Evolutionary conservation across 108 stramenopile species (phyloP), one percentile per base, ranked within the genome.

Genomic region (Mediolabrus comicus): DNA sequence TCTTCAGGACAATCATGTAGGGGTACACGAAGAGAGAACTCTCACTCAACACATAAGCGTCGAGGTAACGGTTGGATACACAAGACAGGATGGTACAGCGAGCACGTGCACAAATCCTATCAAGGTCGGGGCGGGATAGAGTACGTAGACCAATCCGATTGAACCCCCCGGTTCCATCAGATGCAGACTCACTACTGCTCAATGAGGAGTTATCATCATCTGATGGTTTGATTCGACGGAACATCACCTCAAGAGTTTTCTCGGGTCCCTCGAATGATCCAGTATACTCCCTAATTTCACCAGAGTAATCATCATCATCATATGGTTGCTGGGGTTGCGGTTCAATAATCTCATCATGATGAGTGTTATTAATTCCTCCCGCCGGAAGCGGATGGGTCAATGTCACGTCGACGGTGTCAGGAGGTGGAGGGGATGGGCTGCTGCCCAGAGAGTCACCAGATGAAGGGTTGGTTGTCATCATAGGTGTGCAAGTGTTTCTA

Each of bases 1-100:
- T 99, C 85, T 99, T 99, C 78, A 99, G 83, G 14, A 99, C 92
- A 17, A 98, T 54, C 91, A 98, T 97, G 92, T 97, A 92, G 17
- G 95, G 91, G 76, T 98, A 99, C 51, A 99, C 94, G 81, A 99
- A 99, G 53, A 99, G 93, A 9, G 94, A 96, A 11, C 90, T 92
- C 82, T 99, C 99, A 31, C 87, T 89, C 25, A 49, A 49, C 27
- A 98, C 95, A 72, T 99, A 99, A 3, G 99, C 97, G 71, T 99
- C 98, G 53, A 98, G 84, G 72, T 97, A 92, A 6, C 83, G 83
- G 72, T 98, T 98, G 72, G 94, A 96, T 4, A 98, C 78, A 35
- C 81, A 72, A 9, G 87, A 90, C 22, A 99, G 83, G 53, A 99
- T 99, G 51, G 95, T 97, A 84, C 98, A 99, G 16, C 92, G 84